Evolutionary conservation across 257 asterid genomes (phyloP).

Genomic region (Lithospermum erythrorhizon): DNA sequence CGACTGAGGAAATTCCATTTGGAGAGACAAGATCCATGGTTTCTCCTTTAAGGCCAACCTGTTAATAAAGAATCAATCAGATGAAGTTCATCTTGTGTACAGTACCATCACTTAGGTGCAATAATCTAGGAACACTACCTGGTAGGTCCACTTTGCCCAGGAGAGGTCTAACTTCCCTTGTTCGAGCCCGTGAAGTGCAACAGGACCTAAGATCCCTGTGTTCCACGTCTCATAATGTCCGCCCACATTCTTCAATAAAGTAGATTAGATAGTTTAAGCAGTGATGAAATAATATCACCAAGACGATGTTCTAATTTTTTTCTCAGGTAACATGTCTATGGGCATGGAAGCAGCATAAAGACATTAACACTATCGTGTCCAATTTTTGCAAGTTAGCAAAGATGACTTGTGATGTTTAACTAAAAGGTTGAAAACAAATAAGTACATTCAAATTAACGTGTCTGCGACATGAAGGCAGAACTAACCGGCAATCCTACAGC

Average conservation of each 20-base stretch:
- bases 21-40: slow-evolving; percentile 60
- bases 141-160: slow-evolving; percentile 78
- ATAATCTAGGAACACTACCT: slow-evolving; percentile 31
- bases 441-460: not conserved
- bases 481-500: slow-evolving; percentile 27
- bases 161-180: slow-evolving; percentile 67
- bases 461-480: not conserved
- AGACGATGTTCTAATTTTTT: not conserved
- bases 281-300: slow-evolving; percentile 3
- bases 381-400: not conserved
- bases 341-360: not conserved
- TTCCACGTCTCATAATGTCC: slow-evolving; percentile 66
- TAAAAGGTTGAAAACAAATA: not conserved
- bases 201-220: slow-evolving; percentile 72
- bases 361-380: too few species aligned
- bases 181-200: slow-evolving; percentile 66
- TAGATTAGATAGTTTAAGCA: slow-evolving; percentile 7
- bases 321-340: not conserved
- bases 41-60: slow-evolving; percentile 93
- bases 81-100: slow-evolving; percentile 1
- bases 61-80: slow-evolving; percentile 22
- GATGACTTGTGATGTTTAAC: not conserved
- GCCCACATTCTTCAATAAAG: slow-evolving; percentile 52
- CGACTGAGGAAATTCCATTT: slow-evolving; percentile 44
- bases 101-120: not conserved